Evolutionary conservation across 805 yeast genomes (phyloP), one percentile per base, ranked within the genome.

Genomic region (Nakazawaea wyomingensis): DNA sequence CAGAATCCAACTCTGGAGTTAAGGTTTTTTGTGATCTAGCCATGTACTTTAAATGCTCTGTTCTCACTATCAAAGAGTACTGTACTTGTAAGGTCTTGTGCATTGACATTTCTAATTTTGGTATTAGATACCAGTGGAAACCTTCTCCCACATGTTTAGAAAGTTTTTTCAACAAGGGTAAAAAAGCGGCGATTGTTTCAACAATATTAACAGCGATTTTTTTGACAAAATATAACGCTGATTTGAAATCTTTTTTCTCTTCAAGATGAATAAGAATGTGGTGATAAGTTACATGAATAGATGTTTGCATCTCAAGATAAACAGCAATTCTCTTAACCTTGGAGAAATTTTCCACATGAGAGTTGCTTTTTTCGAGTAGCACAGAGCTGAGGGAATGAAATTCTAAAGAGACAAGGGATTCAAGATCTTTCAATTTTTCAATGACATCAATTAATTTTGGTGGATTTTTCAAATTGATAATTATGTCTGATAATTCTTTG

Each of bases 241-340:
- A 61, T 11, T 56, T 53, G 9, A 46, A 35, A 49, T 69, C 61
- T n/a, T 56, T 57, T 13, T 48, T 37, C 28, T 39, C 40, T 32
- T 71, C 72, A 43, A 65, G 73, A 40, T 61, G 55, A 21, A 70
- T 49, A 47, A 65, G 64, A n/a, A 74, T 54, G 46, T 72, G 71
- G 45, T 63, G 68, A 38, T 64, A 65, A 4, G 72, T 48, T 3
- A 74, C 57, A 37, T 68, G 57, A 19, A 65, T 50, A 46, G 72
- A 60, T 2, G 69, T 56, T 26, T 53, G 50, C 8, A 62, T 45
- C 28, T 56, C 55, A 13, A 54, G 43, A 37, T 54, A 64, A 4
- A 51, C 48, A 6, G 48, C 27, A 6, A 58, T 46, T 8, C 40
- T 49, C 37, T 50, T 52, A 14, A 54, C 52, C 32, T 54, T 61